These are phyloP conservation scores for Prunus campanulata DNA, from an alignment of 306 rosid genomes.

Conservation along the genomic window DNA sequence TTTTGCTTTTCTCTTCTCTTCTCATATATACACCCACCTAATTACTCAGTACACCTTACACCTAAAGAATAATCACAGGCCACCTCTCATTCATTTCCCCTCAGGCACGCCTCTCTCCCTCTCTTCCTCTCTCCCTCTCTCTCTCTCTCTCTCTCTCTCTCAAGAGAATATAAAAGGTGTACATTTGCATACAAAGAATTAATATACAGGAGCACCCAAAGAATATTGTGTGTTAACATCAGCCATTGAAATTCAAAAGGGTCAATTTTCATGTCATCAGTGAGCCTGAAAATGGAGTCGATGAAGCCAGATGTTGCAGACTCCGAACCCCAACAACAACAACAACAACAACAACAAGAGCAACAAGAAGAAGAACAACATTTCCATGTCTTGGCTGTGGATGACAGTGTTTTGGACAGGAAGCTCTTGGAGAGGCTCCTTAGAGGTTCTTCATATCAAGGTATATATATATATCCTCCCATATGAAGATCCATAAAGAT, in stretches of 20 bases:
- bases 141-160: slow-evolving; percentile 11
- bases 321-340: slow-evolving; percentile 13
- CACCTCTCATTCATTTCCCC: slow-evolving; percentile 36
- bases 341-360: slow-evolving; percentile 4
- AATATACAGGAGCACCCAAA: neutral
- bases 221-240: neutral
- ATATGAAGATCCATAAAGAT: no score
- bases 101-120: slow-evolving; percentile 25
- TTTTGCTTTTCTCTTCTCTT: neutral
- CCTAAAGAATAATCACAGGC: slow-evolving; percentile 32
- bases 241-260: slow-evolving; percentile 2
- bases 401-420: slow-evolving; percentile 73
- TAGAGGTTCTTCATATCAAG: slow-evolving; percentile 71
- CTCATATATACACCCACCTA: slow-evolving; percentile 17
- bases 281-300: slow-evolving; percentile 31
- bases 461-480: slow-evolving; percentile 19
- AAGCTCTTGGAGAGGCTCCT: slow-evolving; percentile 87
- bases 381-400: slow-evolving; percentile 97
- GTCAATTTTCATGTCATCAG: neutral
- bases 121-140: slow-evolving; percentile 14
- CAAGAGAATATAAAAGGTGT: neutral
- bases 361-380: slow-evolving; percentile 34
- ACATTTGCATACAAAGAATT: neutral
- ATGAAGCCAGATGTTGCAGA: slow-evolving; percentile 38
- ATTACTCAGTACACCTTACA: slow-evolving; percentile 26